Evolutionary conservation across 495 filamentous ascomycete species (phyloP), one percentile per base, ranked within the genome.

Genomic region (Mycothermus thermophilus): DNA sequence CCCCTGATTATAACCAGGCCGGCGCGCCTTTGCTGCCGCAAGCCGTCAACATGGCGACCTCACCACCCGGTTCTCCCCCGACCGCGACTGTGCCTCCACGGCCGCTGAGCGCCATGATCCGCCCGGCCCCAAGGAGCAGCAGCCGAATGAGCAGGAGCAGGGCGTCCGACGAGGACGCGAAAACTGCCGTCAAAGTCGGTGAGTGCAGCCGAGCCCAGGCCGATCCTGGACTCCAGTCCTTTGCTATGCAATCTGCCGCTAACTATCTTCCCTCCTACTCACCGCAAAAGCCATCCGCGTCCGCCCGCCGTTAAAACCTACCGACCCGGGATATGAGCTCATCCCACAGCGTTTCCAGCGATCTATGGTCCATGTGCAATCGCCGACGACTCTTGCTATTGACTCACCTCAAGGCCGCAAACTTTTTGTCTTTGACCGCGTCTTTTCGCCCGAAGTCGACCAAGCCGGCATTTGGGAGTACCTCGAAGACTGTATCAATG

Each of bases 111-210:
- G 82, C 79, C 47, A 73, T 93, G 62, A 77, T 92, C 52, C 76
- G 83, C 29, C 72, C 84, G 29, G 69, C 77, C 26, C 60, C 63
- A 33, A 69, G 86, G 44, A 93, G 84, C 56, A 80, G 67, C 46
- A 95, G 87, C 67, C 83, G 90, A 42, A 67, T 95, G 71, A 94
- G 86, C 48, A 79, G 81, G 39, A 94, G 83, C 59, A 72, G 88
- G 51, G 80, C 79, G 18, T 93, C 87, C 2, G 90, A 95, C 52
- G 90, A 97, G 47, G 90, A 95, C 67, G 70, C 71, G 27, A 88
- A 80, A 59, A 95, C 90, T 20, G 82, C 90, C n/a, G 90, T 97
- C 54, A 94, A 86, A 93, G 90, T 97, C 58, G 90, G 90, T 97
- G 72, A 52, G 90, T 86, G 48, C 34, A 30, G 27, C 43, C 39